A percentile compares a stretch with the other conserved stretches of the same genome.
phyloP scores from a whole-genome alignment of 148 eudicot species.

The Linanthus parryae region DNA sequence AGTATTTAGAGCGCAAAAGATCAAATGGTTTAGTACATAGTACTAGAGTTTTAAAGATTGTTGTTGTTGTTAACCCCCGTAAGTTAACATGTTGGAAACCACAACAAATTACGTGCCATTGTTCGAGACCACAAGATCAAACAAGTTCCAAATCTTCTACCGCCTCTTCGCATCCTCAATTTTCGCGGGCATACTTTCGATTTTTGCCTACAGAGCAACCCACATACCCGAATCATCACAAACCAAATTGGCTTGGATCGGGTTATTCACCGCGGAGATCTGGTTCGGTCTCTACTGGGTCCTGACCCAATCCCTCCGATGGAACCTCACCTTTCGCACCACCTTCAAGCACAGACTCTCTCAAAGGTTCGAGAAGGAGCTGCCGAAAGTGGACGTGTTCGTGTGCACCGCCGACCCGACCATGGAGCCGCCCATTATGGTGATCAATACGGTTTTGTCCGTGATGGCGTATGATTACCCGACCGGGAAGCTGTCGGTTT shows the following conservation, averaged over 20 bases:
- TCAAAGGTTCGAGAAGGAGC: constrained; percentile 32
- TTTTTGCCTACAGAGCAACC: constrained; percentile 52
- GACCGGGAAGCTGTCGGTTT: constrained; percentile 43
- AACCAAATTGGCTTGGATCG: constrained; percentile 38
- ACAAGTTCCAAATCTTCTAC: constrained; percentile 31
- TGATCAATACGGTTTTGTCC: constrained; percentile 53
- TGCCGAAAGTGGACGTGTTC: constrained; percentile 49
- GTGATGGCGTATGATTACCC: constrained; percentile 63
- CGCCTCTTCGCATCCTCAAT: constrained; percentile 35
- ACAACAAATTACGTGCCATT: constrained; percentile 31
- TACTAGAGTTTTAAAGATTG: too few relatives aligned
- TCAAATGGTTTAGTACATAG: too few relatives aligned
- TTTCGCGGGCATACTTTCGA: constrained; percentile 30
- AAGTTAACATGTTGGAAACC: too few relatives aligned
- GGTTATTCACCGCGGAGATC: constrained; percentile 47
- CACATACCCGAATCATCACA: constrained; percentile 11
- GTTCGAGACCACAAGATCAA: constrained; percentile 34
- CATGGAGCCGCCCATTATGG: constrained; percentile 61
- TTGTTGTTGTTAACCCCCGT: too few relatives aligned
- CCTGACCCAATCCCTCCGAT: constrained; percentile 53
- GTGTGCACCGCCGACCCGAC: constrained; percentile 60
- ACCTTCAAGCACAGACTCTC: constrained; percentile 63
- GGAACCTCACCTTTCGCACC: constrained; percentile 35
- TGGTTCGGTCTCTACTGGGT: constrained; percentile 77
- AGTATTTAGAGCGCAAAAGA: too few relatives aligned